Evolutionary conservation across 2,329 filamentous ascomycete genomes (phyloP).

Genomic region (Epichloe uncinata): DNA sequence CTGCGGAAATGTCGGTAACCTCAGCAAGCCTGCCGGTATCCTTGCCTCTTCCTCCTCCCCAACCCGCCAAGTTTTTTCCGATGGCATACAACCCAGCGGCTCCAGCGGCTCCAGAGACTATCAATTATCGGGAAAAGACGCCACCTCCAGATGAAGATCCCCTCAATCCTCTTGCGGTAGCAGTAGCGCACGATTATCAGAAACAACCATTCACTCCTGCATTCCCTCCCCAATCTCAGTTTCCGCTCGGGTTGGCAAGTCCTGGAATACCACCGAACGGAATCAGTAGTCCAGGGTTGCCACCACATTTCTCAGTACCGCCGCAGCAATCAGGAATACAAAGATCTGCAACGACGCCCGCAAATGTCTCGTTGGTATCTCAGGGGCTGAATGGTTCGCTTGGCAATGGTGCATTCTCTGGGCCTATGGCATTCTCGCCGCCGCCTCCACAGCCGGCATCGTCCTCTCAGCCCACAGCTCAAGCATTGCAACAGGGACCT

Average conservation of each 20-base stretch:
- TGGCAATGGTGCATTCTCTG: constrained; percentile 19
- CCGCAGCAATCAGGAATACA: constrained; percentile 31
- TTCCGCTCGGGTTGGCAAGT: constrained; percentile 29
- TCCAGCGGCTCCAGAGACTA: constrained; percentile 58
- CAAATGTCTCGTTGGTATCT: constrained; percentile 19
- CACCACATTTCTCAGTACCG: constrained; percentile 27
- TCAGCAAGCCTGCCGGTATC: constrained; percentile 10
- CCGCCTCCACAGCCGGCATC: constrained; percentile 14
- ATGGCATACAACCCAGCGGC: constrained; percentile 72
- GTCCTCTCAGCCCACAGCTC: background rate
- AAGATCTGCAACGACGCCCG: constrained; percentile 37
- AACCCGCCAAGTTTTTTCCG: constrained; percentile 39
- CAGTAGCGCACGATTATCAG: constrained; percentile 43
- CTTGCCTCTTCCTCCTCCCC: constrained; percentile 8
- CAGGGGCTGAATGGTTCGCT: constrained; percentile 23
- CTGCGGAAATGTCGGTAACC: background rate
- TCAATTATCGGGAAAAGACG: constrained; percentile 65
- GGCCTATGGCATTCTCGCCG: constrained; percentile 30
- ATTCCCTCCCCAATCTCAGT: constrained; percentile 31
- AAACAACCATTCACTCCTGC: constrained; percentile 39
- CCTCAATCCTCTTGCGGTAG: constrained; percentile 44
- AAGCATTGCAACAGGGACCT: constrained; percentile 19
- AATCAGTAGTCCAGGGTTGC: constrained; percentile 8
- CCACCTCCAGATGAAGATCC: constrained; percentile 58
- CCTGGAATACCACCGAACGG: constrained; percentile 17